These are phyloP conservation scores for Viola odorata DNA, from an alignment of 345 rosid genomes.

Conservation along the genomic window DNA sequence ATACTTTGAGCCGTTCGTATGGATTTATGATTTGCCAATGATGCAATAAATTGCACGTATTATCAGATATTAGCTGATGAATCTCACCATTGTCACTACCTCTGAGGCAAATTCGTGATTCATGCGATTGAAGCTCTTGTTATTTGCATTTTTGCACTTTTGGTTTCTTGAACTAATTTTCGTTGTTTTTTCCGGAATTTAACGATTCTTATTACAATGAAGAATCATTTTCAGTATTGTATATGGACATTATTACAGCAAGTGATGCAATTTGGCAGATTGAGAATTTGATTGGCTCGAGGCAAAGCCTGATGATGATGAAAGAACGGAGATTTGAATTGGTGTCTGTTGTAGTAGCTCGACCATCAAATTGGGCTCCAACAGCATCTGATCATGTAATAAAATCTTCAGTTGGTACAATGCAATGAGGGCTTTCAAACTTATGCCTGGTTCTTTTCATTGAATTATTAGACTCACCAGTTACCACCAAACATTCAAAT, in stretches of 20 bases:
- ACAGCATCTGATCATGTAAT: constrained; percentile 20
- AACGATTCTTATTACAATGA: too few relatives aligned
- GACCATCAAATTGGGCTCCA: constrained; percentile 20
- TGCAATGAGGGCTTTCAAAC: constrained; percentile 33
- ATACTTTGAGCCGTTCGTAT: too few relatives aligned
- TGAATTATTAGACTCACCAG: too few relatives aligned
- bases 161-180: neutral
- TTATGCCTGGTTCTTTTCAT: too few relatives aligned
- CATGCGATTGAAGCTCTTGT: neutral
- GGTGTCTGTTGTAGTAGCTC: constrained; percentile 25
- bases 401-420: neutral
- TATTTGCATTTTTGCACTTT: neutral
- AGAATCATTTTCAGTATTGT: neutral
- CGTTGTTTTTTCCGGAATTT: too few relatives aligned
- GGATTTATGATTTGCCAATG: constrained; percentile 12
- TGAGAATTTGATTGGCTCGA: neutral
- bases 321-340: constrained; percentile 36
- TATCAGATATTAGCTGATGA: constrained; percentile 27
- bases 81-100: constrained; percentile 36
- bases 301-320: constrained; percentile 25
- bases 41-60: constrained; percentile 19
- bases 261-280: neutral
- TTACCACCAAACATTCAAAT: too few relatives aligned
- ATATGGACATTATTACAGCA: neutral
- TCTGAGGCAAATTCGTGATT: constrained; percentile 21